These are phyloP conservation scores for Spatholobus suberectus DNA, from an alignment of 306 rosid species.

Conservation along the genomic window DNA sequence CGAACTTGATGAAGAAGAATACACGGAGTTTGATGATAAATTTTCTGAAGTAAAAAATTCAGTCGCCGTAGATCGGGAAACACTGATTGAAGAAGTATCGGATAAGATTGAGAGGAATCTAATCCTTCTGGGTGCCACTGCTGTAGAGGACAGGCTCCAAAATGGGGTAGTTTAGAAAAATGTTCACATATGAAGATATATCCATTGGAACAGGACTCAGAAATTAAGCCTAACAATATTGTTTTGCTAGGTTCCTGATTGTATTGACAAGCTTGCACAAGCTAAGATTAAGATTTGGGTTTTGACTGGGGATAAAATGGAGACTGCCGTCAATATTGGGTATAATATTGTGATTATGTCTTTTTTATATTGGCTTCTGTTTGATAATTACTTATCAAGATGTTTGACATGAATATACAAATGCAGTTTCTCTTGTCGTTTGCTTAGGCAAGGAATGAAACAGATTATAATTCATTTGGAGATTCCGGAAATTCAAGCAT, in stretches of 20 bases:
- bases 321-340: constrained; percentile 97
- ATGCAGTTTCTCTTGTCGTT: constrained; percentile 84
- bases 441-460: constrained; percentile 93
- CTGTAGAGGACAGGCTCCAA: constrained; percentile 97
- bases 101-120: constrained; percentile 72
- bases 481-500: constrained; percentile 59
- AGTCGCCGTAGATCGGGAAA: constrained; percentile 61
- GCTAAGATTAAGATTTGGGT: constrained; percentile 97
- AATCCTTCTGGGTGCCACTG: constrained; percentile 87
- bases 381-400: constrained; percentile 19
- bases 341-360: constrained; percentile 38
- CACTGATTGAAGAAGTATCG: constrained; percentile 67
- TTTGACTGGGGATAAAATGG: constrained; percentile 96
- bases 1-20: constrained; percentile 75
- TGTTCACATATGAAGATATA: constrained; percentile 21
- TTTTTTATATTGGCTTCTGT: constrained; percentile 21
- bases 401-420: constrained; percentile 47
- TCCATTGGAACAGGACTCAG: not conserved
- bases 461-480: constrained; percentile 80
- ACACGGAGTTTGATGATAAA: constrained; percentile 54
- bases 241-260: constrained; percentile 76
- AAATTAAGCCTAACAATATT: constrained; percentile 34
- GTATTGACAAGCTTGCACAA: constrained; percentile 89
- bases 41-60: constrained; percentile 65
- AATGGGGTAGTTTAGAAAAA: constrained; percentile 69